Evolutionary conservation across 495 filamentous ascomycete species (phyloP).

Genomic region (Tuber indicum): DNA sequence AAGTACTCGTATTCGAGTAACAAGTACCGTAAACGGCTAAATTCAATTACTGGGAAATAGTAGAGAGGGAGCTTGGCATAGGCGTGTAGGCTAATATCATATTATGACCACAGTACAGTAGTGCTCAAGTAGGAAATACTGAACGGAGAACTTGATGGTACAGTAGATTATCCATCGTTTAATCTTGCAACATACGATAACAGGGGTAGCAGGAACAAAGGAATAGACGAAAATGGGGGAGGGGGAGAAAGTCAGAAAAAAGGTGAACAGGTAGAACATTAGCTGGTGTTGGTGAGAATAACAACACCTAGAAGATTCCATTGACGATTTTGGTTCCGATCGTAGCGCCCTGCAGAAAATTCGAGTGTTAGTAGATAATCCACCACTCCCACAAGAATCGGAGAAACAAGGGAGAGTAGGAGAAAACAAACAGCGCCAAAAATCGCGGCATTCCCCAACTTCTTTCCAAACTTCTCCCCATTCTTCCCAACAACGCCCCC

Average conservation of each 20-base stretch:
- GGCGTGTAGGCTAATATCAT: not conserved
- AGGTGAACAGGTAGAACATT: not conserved
- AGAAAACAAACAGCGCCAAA: conserved; percentile 46
- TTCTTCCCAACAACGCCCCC: conserved; percentile 51
- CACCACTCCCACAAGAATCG: not conserved
- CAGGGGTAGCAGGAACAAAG: not conserved
- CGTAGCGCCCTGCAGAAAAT: conserved; percentile 55
- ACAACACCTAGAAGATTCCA: conserved; percentile 63
- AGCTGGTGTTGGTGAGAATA: not conserved
- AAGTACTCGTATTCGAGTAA: too few relatives aligned
- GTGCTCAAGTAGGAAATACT: not conserved
- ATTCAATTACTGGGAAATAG: too few relatives aligned
- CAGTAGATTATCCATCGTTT: not conserved
- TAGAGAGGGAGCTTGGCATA: not conserved
- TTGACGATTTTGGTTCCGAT: conserved; percentile 90
- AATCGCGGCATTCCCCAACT: conserved; percentile 63
- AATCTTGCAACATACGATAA: not conserved
- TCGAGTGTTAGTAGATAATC: not conserved
- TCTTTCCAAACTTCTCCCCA: conserved; percentile 72
- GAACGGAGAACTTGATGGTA: not conserved
- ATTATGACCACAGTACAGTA: not conserved
- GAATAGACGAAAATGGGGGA: not conserved
- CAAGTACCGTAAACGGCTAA: too few relatives aligned
- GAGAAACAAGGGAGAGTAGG: not conserved
- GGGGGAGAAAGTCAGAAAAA: not conserved